Conservation (phyloP, 148 eudicot species). For the Rhododendron kiyosumense region DNA sequence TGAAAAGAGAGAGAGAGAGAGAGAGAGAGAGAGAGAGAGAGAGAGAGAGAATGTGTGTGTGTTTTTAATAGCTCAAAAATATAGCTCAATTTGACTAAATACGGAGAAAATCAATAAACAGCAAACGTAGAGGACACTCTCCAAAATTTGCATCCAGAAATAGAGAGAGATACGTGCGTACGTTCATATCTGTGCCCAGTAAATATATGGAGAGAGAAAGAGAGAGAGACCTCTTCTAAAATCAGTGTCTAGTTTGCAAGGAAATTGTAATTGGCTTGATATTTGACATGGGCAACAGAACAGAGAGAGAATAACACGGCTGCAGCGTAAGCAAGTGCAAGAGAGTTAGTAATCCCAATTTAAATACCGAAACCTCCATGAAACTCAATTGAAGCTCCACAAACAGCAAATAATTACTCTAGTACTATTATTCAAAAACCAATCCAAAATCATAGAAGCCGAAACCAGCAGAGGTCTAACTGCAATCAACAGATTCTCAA, state of each 20-base stretch:
- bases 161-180: no score
- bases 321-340: constrained; percentile 5
- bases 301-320: constrained; percentile 3
- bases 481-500: no score
- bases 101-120: not conserved
- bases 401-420: not conserved
- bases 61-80: not conserved
- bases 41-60: no score
- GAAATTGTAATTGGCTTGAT: constrained; percentile 4
- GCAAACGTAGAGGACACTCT: no score
- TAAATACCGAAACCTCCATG: not conserved
- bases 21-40: no score
- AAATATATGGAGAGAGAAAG: not conserved
- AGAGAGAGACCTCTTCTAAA: constrained; percentile 12
- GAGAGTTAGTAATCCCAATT: not conserved
- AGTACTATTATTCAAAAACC: not conserved
- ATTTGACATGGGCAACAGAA: constrained; percentile 14
- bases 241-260: not conserved
- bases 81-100: not conserved
- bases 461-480: no score
- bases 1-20: no score
- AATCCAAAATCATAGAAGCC: no score
- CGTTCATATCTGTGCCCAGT: no score
- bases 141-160: no score
- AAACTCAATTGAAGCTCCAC: not conserved